Conservation (phyloP, 1,284 basidiomycete species). For the Trichosporon sp. region DNA sequence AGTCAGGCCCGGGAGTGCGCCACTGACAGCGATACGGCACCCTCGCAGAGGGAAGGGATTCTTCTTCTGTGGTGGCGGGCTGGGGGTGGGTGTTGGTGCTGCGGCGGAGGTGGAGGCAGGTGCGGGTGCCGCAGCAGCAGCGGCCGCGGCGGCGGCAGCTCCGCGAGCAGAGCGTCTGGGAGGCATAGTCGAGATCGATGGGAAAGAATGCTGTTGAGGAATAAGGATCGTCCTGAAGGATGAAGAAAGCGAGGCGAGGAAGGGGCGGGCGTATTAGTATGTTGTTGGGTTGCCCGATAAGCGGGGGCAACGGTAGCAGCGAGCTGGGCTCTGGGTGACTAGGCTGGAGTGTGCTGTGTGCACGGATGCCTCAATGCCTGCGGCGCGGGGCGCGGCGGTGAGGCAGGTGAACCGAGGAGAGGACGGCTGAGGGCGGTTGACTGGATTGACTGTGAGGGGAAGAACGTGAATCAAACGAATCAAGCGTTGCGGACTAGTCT, state of each 20-base stretch:
- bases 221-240: background rate
- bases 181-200: slow-evolving; percentile 15
- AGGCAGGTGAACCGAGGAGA: background rate
- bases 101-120: slow-evolving; percentile 13
- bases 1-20: slow-evolving; percentile 23
- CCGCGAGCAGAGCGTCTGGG: slow-evolving; percentile 23
- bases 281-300: background rate
- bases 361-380: slow-evolving; percentile 4
- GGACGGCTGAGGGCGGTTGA: slow-evolving; percentile 8
- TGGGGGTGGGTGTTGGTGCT: slow-evolving; percentile 5
- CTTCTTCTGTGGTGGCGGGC: background rate
- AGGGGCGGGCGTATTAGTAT: background rate
- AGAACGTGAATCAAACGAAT: background rate
- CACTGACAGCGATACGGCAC: slow-evolving; percentile 23
- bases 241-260: background rate
- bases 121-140: background rate
- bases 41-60: slow-evolving; percentile 21
- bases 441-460: slow-evolving; percentile 2
- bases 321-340: background rate
- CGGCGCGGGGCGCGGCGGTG: background rate
- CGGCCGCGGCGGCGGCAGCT: background rate
- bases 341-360: background rate
- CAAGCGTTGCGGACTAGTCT: background rate
- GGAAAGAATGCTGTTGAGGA: background rate
- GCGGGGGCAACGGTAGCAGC: background rate